Conservation (phyloP, 2,329 filamentous ascomycete species). For the Periconia digitata region DNA sequence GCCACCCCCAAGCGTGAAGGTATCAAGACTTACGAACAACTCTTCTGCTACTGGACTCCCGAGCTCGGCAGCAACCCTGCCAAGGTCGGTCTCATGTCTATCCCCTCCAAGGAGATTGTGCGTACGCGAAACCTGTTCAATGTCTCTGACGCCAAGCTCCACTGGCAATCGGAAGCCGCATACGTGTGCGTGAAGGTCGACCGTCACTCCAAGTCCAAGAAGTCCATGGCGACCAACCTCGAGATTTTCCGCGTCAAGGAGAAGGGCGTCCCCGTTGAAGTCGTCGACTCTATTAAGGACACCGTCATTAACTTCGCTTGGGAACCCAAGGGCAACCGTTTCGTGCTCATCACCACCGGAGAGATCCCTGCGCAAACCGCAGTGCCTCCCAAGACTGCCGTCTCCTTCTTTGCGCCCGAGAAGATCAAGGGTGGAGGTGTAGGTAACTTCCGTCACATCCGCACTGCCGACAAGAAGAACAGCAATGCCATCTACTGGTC, state of each 20-base stretch:
- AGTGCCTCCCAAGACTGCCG: slow-evolving; percentile 88
- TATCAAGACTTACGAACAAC: slow-evolving; percentile 89
- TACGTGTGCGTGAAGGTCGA: slow-evolving; percentile 99
- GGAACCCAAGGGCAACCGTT: slow-evolving; percentile 97
- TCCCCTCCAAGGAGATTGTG: slow-evolving; percentile 92
- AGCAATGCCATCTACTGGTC: slow-evolving; percentile 99
- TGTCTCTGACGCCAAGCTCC: slow-evolving; percentile 93
- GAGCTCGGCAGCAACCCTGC: slow-evolving; percentile 98
- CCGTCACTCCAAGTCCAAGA: slow-evolving; percentile 98
- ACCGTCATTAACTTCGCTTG: slow-evolving; percentile 99
- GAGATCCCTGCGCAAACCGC: slow-evolving; percentile 78
- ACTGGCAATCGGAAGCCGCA: slow-evolving; percentile 94
- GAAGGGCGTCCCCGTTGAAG: slow-evolving; percentile 97
- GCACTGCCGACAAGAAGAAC: slow-evolving; percentile 98
- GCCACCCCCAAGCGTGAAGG: slow-evolving; percentile 78
- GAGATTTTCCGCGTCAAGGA: slow-evolving; percentile 98
- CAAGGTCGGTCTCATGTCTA: slow-evolving; percentile 93
- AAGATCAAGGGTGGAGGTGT: slow-evolving; percentile 79
- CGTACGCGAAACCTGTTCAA: slow-evolving; percentile 97
- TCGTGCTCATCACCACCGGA: slow-evolving; percentile 93
- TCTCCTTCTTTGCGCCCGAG: slow-evolving; percentile 95
- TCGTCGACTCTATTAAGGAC: slow-evolving; percentile 96
- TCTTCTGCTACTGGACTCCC: slow-evolving; percentile 98
- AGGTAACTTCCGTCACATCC: slow-evolving; percentile 95
- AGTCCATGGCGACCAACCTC: slow-evolving; percentile 92